Evolutionary conservation across 202 grass and related monocot genomes (phyloP).

Genomic region (Digitaria exilis): DNA sequence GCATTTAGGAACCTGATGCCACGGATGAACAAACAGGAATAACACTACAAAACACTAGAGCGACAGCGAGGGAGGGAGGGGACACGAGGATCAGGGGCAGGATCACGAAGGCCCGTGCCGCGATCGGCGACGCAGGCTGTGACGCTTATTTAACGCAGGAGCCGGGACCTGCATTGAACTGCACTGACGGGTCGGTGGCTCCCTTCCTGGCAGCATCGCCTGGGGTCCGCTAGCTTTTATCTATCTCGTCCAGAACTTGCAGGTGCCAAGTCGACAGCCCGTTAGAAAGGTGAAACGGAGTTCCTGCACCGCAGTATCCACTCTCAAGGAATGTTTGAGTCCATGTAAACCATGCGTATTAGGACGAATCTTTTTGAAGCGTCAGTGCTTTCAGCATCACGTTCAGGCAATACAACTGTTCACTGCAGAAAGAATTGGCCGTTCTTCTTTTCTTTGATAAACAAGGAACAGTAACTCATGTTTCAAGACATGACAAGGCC

Average conservation of each 20-base stretch:
- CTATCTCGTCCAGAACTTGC: neutral
- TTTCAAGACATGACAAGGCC: neutral
- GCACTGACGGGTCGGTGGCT: neutral
- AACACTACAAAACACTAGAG: neutral
- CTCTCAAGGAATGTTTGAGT: neutral
- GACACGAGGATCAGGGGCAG: slow-evolving; percentile 28
- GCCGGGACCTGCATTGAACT: neutral
- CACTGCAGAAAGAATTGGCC: neutral
- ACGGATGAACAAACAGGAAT: neutral
- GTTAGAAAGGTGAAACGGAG: neutral
- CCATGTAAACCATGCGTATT: neutral
- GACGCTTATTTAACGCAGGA: neutral
- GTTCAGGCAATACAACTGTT: neutral
- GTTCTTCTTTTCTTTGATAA: neutral
- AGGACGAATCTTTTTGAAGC: neutral
- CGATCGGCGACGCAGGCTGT: slow-evolving; percentile 3
- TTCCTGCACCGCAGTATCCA: neutral
- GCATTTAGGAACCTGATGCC: slow-evolving; percentile 16
- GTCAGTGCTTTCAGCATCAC: neutral
- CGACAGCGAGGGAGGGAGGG: neutral
- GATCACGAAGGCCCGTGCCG: slow-evolving; percentile 23
- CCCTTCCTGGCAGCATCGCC: neutral
- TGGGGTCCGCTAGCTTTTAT: neutral
- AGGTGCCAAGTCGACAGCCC: neutral
- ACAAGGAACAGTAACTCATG: neutral